Percentiles rank a stretch among this genome's conserved stretches.
Evolutionary conservation across 75 land plant genomes (phyloP).

Genomic region (Cupressus sempervirens): DNA sequence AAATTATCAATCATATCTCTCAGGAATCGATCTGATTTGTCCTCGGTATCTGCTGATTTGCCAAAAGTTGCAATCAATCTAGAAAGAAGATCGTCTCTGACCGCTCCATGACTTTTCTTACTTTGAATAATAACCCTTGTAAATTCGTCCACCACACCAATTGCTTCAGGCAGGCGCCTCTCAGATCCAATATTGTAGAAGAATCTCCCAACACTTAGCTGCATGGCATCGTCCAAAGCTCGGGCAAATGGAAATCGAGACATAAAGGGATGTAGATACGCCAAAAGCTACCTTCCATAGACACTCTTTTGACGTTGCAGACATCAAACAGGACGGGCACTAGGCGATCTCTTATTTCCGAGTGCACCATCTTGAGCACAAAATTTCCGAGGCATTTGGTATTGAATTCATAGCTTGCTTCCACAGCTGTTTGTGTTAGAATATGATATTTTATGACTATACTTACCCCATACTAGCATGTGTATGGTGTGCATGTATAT

Average conservation of each 20-base stretch:
- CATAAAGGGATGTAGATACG: conserved; percentile 17
- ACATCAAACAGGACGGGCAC: not conserved
- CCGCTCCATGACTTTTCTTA: too few relatives aligned
- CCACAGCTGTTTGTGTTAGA: too few relatives aligned
- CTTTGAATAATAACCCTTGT: not conserved
- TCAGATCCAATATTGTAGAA: conserved; percentile 18
- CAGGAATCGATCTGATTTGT: conserved; percentile 4
- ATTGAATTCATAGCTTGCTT: conserved; percentile 27
- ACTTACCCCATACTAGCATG: too few relatives aligned
- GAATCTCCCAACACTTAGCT: conserved; percentile 12
- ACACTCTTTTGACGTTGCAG: not conserved
- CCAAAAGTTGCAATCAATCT: conserved; percentile 18
- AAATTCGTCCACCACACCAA: conserved; percentile 8
- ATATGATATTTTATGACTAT: too few relatives aligned
- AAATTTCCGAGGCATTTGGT: not conserved
- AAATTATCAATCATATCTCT: conserved; percentile 22
- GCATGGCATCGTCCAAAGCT: conserved; percentile 25
- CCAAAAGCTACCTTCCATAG: conserved; percentile 21
- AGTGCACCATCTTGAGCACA: not conserved
- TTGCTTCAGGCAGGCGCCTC: conserved; percentile 9
- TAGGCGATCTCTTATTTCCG: not conserved
- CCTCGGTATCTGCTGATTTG: not conserved
- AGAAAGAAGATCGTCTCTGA: conserved; percentile 20
- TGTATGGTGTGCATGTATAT: too few relatives aligned
- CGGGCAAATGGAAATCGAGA: conserved; percentile 12